Conservation (phyloP, 345 rosid species). For the Aquilaria yunnanensis region DNA sequence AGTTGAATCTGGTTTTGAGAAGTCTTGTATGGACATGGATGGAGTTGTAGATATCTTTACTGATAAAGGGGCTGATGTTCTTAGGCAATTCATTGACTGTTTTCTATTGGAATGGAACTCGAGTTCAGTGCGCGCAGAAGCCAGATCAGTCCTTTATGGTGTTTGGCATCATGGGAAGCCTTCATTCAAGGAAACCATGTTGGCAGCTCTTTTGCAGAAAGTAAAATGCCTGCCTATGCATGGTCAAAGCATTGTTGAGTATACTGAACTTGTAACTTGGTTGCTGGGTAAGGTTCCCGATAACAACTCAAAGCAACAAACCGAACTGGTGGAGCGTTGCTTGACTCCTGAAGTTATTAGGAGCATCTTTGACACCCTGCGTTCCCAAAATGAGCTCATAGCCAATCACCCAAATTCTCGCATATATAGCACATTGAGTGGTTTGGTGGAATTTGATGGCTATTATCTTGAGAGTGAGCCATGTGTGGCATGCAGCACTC, state of each 20-base stretch:
- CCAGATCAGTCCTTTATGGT: slow-evolving; percentile 84
- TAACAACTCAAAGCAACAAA: slow-evolving; percentile 62
- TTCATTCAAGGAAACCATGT: slow-evolving; percentile 68
- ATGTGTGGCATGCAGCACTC: slow-evolving; percentile 98
- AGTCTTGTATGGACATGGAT: slow-evolving; percentile 91
- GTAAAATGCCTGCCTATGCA: slow-evolving; percentile 70
- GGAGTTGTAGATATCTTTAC: slow-evolving; percentile 65
- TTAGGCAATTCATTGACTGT: slow-evolving; percentile 85
- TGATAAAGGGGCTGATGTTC: slow-evolving; percentile 61
- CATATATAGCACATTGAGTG: slow-evolving; percentile 82
- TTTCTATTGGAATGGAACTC: slow-evolving; percentile 97
- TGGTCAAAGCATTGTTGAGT: slow-evolving; percentile 95
- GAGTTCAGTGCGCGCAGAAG: slow-evolving; percentile 88
- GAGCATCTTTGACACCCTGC: slow-evolving; percentile 87
- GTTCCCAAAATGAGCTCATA: slow-evolving; percentile 88
- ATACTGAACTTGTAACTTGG: slow-evolving; percentile 80
- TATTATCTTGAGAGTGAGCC: slow-evolving; percentile 99
- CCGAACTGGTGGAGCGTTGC: slow-evolving; percentile 72
- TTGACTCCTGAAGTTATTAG: slow-evolving; percentile 68
- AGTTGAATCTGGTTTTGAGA: slow-evolving; percentile 70
- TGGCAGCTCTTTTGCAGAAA: slow-evolving; percentile 63
- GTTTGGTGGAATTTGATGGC: slow-evolving; percentile 97
- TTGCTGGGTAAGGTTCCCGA: slow-evolving; percentile 79
- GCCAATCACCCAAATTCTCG: slow-evolving; percentile 99
- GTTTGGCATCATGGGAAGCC: slow-evolving; percentile 94